Percentiles rank a stretch among this genome's conserved stretches.
phyloP scores from a whole-genome alignment of 371 early-diverging fungal species.

The Zychaea mexicana region DNA sequence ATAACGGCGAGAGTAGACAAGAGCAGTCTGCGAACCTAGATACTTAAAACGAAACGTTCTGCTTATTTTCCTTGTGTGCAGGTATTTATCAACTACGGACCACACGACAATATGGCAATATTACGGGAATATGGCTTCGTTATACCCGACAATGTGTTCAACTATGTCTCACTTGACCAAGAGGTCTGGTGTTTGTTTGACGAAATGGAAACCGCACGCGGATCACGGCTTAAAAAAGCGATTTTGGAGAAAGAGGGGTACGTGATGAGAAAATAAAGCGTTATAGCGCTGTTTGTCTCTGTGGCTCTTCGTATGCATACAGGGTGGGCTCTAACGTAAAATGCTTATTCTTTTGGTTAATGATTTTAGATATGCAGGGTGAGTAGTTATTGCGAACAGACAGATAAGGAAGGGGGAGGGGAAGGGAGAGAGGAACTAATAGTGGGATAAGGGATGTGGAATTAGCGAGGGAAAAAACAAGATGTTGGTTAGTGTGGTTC shows the following conservation, averaged over 20 bases:
- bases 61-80: too few relatives aligned
- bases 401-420: not conserved
- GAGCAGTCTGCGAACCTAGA: too few relatives aligned
- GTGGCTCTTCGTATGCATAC: too few relatives aligned
- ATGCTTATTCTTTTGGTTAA: not conserved
- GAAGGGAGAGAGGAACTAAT: not conserved
- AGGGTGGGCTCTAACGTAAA: conserved; percentile 3
- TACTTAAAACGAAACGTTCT: not conserved
- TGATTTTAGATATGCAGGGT: conserved; percentile 31
- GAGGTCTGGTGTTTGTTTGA: conserved; percentile 45
- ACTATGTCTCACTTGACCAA: conserved; percentile 52
- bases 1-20: too few relatives aligned
- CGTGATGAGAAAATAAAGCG: too few relatives aligned
- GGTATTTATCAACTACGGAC: conserved; percentile 63
- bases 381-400: not conserved
- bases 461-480: not conserved
- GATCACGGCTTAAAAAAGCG: conserved; percentile 41
- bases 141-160: conserved; percentile 49
- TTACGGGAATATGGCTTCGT: conserved; percentile 66
- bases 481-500: not conserved
- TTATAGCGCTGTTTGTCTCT: too few relatives aligned
- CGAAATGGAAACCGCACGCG: conserved; percentile 40
- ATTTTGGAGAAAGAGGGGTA: conserved; percentile 56
- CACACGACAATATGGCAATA: conserved; percentile 62
- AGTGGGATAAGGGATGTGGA: not conserved